phyloP scores from a whole-genome alignment of 2,329 filamentous ascomycete species.

The Epichloe amarillans region DNA sequence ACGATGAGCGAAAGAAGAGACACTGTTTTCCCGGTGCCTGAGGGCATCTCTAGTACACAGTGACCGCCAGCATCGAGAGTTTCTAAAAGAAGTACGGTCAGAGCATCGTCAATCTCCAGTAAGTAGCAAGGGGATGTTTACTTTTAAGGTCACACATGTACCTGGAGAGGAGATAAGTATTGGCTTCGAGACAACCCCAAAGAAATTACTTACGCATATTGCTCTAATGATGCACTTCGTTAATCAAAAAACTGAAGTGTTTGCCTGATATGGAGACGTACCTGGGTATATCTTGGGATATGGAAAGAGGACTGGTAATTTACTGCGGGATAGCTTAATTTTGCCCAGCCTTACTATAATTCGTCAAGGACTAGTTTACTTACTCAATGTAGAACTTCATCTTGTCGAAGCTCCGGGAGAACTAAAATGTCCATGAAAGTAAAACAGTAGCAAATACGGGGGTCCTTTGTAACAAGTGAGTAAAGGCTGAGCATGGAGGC shows the following conservation, averaged over 20 bases:
- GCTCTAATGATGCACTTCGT: conserved; percentile 23
- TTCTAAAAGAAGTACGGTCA: conserved; percentile 19
- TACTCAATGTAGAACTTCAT: conserved; percentile 43
- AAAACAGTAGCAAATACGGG: not conserved
- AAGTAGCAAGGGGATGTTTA: conserved; percentile 12
- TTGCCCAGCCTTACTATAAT: not conserved
- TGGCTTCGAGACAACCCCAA: not conserved
- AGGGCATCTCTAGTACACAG: conserved; percentile 97
- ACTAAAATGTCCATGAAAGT: too few species aligned
- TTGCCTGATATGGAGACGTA: conserved; percentile 13
- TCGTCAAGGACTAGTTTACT: conserved; percentile 1
- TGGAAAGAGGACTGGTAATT: conserved; percentile 43
- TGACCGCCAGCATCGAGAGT: conserved; percentile 91
- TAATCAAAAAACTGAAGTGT: not conserved
- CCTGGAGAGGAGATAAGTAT: conserved; percentile 15
- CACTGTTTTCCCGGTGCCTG: conserved; percentile 93
- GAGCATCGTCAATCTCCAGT: not conserved
- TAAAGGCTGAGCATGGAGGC: not conserved
- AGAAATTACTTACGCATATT: conserved; percentile 35
- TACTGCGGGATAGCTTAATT: conserved; percentile 25
- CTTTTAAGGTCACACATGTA: conserved; percentile 47
- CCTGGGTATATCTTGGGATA: conserved; percentile 47
- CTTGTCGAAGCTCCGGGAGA: not conserved
- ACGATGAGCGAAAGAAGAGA: conserved; percentile 90
- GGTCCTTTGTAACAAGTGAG: not conserved